Evolutionary conservation across 2,329 filamentous ascomycete species (phyloP), one percentile per base, ranked within the genome.

Genomic region (Sporothrix schenckii): DNA sequence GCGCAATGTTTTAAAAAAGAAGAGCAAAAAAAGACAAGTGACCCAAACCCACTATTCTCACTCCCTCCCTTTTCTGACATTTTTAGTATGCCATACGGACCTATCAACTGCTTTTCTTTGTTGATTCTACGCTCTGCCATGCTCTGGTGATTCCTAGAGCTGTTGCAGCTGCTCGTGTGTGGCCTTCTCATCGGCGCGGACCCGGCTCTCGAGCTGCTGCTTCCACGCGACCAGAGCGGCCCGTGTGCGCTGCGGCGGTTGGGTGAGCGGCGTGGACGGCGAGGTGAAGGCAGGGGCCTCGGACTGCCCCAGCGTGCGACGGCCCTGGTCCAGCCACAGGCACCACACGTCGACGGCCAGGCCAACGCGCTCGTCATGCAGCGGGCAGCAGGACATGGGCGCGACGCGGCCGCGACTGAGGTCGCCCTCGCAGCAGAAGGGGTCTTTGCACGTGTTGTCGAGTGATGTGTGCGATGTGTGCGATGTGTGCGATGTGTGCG

Each of bases 291-390:
- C 27, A 3, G 27, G 3, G 27, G 27, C 27, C 27, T 14, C 34
- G 27, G 21, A 4, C 39, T 49, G 41, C 16, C 21, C 60, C 19
- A 21, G 7, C 24, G 6, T n/a, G n/a, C 7, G 19, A 4, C 34
- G 27, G 4, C 34, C 30, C 7, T 66, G 41, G 1, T 47, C 41
- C 61, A 21, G 11, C 61, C 61, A 66, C 11, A 52, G 24, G 27
- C 61, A 21, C 44, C 44, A 66, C 9, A 66, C 16, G 19, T 66
- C 61, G 14, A 52, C 61, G 4, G 61, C 61, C 47, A 50, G 19
- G 6, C 44, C 61, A 4, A 66, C 10, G 16, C 60, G 24, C 21
- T 30, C 21, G 44, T 65, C 44, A 41, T 65, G 58, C 11, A 61
- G 39, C 6, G n/a, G 19, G 21, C 58, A 61, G n/a, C 58, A 61